Evolutionary conservation across 257 asterid species (phyloP), one percentile per base, ranked within the genome.

Genomic region (Solanum pinnatisectum): DNA sequence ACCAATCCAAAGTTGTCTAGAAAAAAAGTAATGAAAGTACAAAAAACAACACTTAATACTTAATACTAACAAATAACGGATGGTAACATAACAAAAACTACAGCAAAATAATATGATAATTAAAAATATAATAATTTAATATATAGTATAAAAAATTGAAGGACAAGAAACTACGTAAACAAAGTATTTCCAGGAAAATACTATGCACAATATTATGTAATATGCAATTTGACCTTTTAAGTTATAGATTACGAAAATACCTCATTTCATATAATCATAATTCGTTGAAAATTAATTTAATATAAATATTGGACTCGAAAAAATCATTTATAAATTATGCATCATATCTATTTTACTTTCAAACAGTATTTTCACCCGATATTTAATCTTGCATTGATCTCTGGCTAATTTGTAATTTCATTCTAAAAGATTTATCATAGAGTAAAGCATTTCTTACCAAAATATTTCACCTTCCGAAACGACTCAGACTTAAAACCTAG

Each of bases 1-100:
- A 6, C 0, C 2, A 49, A 3, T 15, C 1, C 22, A 49, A 5
- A 5, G 1, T 1, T 13, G 1, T 15, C 1, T 8, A 52, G 1
- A 6, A 52, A 52, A 16, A 16, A 52, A 6, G 0, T 7, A 18
- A 56, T 1, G 10, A 0, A 56, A 56, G 1, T 56, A 20, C 0
- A 20, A 20, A 20, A 6, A 56, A 20, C 1, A 1, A 49, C 0
- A 44, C 15, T 13, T 49, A 2, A 52, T 52, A 52, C 23, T 5
- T 15, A 49, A 49, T 56, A 56, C 10, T 8, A 18, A 56, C n/a
- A 56, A 18, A 56, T 4, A 8, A 8, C 4, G 1, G 10, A 18
- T 16, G 23, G 4, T 6, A 52, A 18, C 4, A 6, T 5, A 52
- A 56, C 4, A 56, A 16, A 56, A 56, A 56, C 0, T 7, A 56